These are phyloP conservation scores for Nicotiana noctiflora DNA, from an alignment of 257 asterid genomes.

Conservation along the genomic window DNA sequence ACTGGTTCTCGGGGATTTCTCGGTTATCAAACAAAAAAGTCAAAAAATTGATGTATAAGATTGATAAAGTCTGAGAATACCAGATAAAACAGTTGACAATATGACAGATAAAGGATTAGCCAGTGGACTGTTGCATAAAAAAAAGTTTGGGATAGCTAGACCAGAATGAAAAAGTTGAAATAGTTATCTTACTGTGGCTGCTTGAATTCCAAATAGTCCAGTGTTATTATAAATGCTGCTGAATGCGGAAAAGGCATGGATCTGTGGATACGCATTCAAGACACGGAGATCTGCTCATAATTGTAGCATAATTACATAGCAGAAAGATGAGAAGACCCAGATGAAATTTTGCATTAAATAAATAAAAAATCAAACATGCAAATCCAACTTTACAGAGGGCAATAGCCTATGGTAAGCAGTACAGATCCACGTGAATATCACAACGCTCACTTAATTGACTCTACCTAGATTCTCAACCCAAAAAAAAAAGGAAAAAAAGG, in stretches of 20 bases:
- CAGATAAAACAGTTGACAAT: neutral
- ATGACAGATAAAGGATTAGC: neutral
- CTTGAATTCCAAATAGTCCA: slow-evolving; percentile 76
- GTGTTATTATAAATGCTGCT: slow-evolving; percentile 51
- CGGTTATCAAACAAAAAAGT: too few relatives aligned
- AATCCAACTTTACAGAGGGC: neutral
- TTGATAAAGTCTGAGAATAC: neutral
- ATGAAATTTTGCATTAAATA: neutral
- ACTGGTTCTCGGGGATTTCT: too few relatives aligned
- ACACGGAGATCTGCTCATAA: slow-evolving; percentile 62
- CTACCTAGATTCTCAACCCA: neutral
- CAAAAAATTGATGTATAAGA: neutral
- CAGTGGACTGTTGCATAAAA: neutral
- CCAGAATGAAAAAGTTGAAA: neutral
- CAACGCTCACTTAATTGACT: neutral
- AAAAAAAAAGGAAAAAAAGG: too few relatives aligned
- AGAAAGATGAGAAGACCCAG: neutral
- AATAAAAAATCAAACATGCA: neutral
- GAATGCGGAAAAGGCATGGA: slow-evolving; percentile 71
- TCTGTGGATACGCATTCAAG: slow-evolving; percentile 55
- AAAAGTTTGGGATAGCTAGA: neutral
- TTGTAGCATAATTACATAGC: slow-evolving; percentile 10
- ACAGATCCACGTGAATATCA: neutral
- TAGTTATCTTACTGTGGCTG: slow-evolving; percentile 48
- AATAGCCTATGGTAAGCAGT: neutral